These are phyloP conservation scores for Globisporangium splendens DNA, from an alignment of 352 stramenopile species.

Conservation along the genomic window DNA sequence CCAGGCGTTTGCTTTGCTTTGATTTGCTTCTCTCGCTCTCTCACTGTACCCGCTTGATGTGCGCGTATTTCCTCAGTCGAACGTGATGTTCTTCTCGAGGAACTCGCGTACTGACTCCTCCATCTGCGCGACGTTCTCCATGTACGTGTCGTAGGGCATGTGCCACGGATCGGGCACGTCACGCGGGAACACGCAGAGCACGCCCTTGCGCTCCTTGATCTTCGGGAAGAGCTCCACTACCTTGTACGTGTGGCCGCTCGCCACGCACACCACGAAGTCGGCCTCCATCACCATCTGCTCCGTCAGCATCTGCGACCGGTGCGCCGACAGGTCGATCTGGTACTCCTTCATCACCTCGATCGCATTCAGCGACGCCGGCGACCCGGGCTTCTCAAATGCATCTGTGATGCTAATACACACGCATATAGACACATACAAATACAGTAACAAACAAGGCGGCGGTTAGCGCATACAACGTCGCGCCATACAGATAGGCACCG, in stretches of 20 bases:
- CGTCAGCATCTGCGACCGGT: constrained; percentile 67
- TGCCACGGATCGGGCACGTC: constrained; percentile 80
- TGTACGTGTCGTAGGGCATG: constrained; percentile 83
- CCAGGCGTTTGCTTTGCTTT: background rate
- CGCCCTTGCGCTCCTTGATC: constrained; percentile 49
- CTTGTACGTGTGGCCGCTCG: constrained; percentile 58
- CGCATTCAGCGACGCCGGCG: constrained; percentile 53
- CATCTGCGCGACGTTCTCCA: constrained; percentile 72
- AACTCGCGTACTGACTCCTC: constrained; percentile 77
- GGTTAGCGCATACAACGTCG: background rate
- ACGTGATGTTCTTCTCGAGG: constrained; percentile 58
- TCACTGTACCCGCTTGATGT: background rate
- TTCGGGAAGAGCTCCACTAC: constrained; percentile 59
- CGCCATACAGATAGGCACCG: background rate
- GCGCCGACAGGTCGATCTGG: constrained; percentile 60
- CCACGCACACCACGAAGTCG: constrained; percentile 74
- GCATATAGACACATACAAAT: background rate
- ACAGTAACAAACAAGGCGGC: background rate
- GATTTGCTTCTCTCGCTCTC: too few relatives aligned
- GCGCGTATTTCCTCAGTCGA: constrained; percentile 5
- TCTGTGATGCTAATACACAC: constrained; percentile 48
- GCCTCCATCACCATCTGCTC: constrained; percentile 58
- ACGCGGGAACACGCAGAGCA: constrained; percentile 53
- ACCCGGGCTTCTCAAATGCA: constrained; percentile 65
- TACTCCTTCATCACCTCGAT: constrained; percentile 76